A percentile compares a stretch with the other conserved stretches of the same genome.
Evolutionary conservation across 129 eudicot species (phyloP).

Genomic region (Flaveria brownii): DNA sequence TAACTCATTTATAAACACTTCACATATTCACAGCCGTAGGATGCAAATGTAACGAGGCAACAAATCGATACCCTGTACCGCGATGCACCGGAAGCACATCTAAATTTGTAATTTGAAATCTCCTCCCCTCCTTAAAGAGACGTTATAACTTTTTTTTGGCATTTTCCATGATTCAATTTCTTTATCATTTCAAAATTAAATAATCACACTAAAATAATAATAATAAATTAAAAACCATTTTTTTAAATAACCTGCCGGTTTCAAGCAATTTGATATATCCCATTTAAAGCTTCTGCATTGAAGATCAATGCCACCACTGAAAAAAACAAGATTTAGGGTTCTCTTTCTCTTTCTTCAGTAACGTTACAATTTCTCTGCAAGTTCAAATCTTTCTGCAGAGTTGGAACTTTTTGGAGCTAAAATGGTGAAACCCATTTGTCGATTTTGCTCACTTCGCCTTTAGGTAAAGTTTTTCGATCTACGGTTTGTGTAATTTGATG

Average conservation of each 20-base stretch:
- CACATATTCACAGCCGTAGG: not conserved
- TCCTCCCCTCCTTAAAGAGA: conserved; percentile 71
- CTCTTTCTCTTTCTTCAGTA: conserved; percentile 33
- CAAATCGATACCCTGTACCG: conserved; percentile 14
- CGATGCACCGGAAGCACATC: conserved; percentile 5
- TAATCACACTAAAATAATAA: conserved; percentile 12
- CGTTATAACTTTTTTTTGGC: conserved; percentile 66
- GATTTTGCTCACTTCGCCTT: conserved; percentile 35
- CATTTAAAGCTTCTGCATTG: conserved; percentile 55
- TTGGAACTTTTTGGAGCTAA: not conserved
- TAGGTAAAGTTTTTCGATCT: conserved; percentile 34
- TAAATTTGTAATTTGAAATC: conserved; percentile 69
- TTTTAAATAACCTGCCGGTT: conserved; percentile 14
- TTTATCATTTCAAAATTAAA: conserved; percentile 20
- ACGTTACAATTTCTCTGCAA: conserved; percentile 34
- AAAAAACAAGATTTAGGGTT: conserved; percentile 18
- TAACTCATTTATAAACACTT: no score
- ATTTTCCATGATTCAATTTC: conserved; percentile 34
- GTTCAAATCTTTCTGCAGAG: not conserved
- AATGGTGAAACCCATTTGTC: conserved; percentile 34
- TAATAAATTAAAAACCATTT: conserved; percentile 1
- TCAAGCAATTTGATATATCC: conserved; percentile 27
- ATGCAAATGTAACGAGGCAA: conserved; percentile 7
- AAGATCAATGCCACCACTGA: conserved; percentile 41
- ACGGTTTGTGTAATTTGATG: conserved; percentile 24